Evolutionary conservation across 1,284 basidiomycete genomes (phyloP), one percentile per base, ranked within the genome.

Genomic region (Naganishia liquefaciens): DNA sequence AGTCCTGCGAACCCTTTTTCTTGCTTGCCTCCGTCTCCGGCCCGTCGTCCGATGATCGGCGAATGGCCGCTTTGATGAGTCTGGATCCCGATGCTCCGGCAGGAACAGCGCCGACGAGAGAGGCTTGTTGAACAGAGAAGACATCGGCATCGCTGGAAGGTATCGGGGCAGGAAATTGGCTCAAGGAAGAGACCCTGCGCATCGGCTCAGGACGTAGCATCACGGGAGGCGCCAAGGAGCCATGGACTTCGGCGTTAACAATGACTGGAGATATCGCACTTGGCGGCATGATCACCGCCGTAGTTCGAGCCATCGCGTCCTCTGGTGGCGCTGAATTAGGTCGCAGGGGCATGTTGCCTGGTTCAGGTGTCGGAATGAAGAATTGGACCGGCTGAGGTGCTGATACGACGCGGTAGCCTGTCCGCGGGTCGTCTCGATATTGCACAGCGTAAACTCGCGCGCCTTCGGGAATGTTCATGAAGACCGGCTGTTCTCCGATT

Each of bases 401-500:
- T 11, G 57, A 60, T 9, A 60, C 57, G 10, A 60, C 57, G 9
- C 57, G 57, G 40, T 60, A 60, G 17, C 57, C 57, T 17, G 57
- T 60, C 15, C 57, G 33, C 13, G 57, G 57, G n/a, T 60, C 57
- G 23, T 60, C 57, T 7, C 57, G 57, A 39, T 60, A 60, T 27
- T 60, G 57, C 11, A 60, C 57, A 25, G 57, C 57, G 11, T 60
- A 60, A 1, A 60, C 57, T 3, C 57, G 57, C 3, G 57, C 57
- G 47, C 57, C 57, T 40, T 60, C 57, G 5, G 57, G 46, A n/a
- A 60, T 60, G 15, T 60, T 60, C 57, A 60, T 50, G 47, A 60
- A 60, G 3, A 60, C 57, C 13, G 57, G 57, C 43, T 46, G 40
- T 19, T 60, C 57, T 17, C 57, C 47, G 33, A 60, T 46, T 6